These are phyloP conservation scores for Coelastrella sp. DNA, from an alignment of 139 green algal species.

Conservation along the genomic window DNA sequence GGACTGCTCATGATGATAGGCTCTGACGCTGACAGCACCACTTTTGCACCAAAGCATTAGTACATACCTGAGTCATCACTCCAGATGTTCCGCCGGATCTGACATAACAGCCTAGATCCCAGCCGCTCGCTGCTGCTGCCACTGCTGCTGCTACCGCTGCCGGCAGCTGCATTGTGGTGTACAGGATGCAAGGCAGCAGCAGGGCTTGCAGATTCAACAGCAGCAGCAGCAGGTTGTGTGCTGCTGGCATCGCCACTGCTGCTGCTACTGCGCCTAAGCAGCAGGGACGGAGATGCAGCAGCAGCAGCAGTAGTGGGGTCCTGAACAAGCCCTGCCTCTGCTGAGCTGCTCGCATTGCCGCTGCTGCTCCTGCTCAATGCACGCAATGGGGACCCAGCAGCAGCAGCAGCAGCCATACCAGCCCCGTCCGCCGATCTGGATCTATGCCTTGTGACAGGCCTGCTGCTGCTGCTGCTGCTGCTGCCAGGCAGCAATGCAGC, in stretches of 20 bases:
- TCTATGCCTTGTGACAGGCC: background rate
- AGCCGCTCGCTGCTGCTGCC: background rate
- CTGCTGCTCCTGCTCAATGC: background rate
- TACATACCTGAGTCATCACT: slow-evolving; percentile 14
- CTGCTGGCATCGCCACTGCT: background rate
- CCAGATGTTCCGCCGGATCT: slow-evolving; percentile 4
- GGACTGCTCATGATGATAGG: no score
- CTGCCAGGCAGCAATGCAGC: background rate
- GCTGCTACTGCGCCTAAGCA: background rate
- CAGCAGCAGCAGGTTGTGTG: background rate
- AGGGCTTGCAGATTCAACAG: background rate
- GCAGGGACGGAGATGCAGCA: background rate
- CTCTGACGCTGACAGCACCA: no score
- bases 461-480: slow-evolving; percentile 3
- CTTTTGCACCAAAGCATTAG: no score
- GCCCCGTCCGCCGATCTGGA: background rate
- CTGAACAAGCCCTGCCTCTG: background rate
- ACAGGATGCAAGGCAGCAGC: background rate
- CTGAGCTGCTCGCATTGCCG: background rate
- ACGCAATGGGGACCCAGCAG: background rate
- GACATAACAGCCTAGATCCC: background rate
- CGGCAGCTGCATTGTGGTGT: background rate
- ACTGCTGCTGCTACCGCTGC: background rate
- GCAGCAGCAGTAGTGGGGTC: background rate
- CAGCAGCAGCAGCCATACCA: background rate